These are phyloP conservation scores for Colletotrichum musicola DNA, from an alignment of 2,329 filamentous ascomycete genomes.

Conservation along the genomic window DNA sequence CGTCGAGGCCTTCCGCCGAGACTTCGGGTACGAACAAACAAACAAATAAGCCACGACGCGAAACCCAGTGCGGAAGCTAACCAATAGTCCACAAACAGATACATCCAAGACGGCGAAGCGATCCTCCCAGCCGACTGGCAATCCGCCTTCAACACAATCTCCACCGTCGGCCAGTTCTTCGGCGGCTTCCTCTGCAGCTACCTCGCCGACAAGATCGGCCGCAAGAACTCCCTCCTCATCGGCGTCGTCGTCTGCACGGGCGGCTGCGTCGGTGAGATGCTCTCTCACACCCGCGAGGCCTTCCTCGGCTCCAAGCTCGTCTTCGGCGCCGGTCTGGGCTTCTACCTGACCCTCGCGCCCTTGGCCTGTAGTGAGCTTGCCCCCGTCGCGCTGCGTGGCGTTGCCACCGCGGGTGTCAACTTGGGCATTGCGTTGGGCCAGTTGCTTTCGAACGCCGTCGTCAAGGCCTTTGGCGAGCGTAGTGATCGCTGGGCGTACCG, in stretches of 20 bases:
- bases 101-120: conserved; percentile 26
- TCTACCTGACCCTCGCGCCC: conserved; percentile 69
- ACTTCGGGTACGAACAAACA: conserved; percentile 65
- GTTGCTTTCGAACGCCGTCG: conserved; percentile 64
- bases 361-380: conserved; percentile 73
- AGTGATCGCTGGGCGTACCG: conserved; percentile 62
- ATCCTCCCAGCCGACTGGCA: conserved; percentile 56
- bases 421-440: conserved; percentile 73
- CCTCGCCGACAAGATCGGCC: conserved; percentile 59
- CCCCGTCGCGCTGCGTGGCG: conserved; percentile 67
- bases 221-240: conserved; percentile 57
- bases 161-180: conserved; percentile 68
- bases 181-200: conserved; percentile 65
- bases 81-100: not conserved
- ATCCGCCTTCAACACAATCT: conserved; percentile 63
- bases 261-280: conserved; percentile 74
- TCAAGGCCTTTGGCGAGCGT: conserved; percentile 55
- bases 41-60: conserved; percentile 17
- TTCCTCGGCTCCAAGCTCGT: conserved; percentile 73
- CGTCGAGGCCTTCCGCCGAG: conserved; percentile 65
- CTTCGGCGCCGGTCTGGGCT: conserved; percentile 69
- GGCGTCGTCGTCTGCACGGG: conserved; percentile 60
- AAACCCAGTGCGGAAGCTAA: conserved; percentile 21
- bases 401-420: conserved; percentile 71
- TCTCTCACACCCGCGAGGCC: conserved; percentile 65